Evolutionary conservation across 192 early-diverging fungal species (phyloP).

Genomic region (Coemansia brasiliensis): DNA sequence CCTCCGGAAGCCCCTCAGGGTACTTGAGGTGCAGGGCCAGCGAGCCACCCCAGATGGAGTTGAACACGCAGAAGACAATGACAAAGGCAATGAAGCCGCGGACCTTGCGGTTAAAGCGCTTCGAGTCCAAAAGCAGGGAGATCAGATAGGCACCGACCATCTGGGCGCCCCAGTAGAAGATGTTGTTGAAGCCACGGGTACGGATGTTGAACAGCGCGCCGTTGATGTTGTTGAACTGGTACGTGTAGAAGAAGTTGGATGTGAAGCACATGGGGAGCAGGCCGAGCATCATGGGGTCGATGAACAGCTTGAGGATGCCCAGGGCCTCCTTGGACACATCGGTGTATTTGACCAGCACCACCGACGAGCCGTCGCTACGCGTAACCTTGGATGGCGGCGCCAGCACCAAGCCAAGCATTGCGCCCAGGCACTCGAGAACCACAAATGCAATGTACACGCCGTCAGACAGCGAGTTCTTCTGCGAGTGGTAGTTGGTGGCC

Average conservation of each 20-base stretch:
- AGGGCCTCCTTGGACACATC: conserved; percentile 58
- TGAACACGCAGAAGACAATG: conserved; percentile 53
- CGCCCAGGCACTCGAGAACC: conserved; percentile 70
- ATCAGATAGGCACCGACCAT: conserved; percentile 70
- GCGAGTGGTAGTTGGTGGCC: conserved; percentile 64
- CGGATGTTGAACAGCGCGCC: conserved; percentile 71
- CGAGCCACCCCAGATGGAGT: conserved; percentile 67
- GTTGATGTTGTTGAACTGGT: conserved; percentile 76
- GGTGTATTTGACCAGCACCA: conserved; percentile 69
- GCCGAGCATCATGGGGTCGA: conserved; percentile 73
- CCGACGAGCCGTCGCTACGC: conserved; percentile 68
- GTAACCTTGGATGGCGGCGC: conserved; percentile 65
- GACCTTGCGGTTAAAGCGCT: conserved; percentile 55
- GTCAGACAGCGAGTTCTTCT: conserved; percentile 42
- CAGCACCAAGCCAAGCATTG: conserved; percentile 61
- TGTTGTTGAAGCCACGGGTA: conserved; percentile 77
- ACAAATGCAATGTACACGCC: conserved; percentile 82
- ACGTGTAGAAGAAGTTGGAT: conserved; percentile 87
- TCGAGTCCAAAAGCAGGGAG: conserved; percentile 68
- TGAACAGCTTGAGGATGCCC: conserved; percentile 74
- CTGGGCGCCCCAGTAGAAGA: conserved; percentile 80
- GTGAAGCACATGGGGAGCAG: conserved; percentile 75
- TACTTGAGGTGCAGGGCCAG: conserved; percentile 65
- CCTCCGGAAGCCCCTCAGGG: conserved; percentile 17
- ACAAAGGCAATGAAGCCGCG: conserved; percentile 65